A percentile compares a stretch with the other conserved stretches of the same genome.
Conservation (phyloP, 257 asterid species). For the Echium plantagineum region DNA sequence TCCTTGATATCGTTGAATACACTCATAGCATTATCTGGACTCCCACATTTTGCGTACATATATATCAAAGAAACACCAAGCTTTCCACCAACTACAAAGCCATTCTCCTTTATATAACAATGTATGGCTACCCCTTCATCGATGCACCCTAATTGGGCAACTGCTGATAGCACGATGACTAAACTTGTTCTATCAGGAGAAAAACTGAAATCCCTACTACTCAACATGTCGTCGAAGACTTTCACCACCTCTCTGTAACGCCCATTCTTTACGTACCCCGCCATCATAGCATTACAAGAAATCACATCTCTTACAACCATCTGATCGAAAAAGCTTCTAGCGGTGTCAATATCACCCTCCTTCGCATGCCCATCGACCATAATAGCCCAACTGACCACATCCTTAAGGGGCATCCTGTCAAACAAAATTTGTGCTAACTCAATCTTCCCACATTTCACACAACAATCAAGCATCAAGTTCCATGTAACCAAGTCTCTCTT, state of each 20-base stretch:
- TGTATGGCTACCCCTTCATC: slow-evolving; percentile 50
- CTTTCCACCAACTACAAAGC: slow-evolving; percentile 36
- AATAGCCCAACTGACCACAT: slow-evolving; percentile 67
- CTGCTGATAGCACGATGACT: slow-evolving; percentile 63
- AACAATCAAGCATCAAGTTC: slow-evolving; percentile 72
- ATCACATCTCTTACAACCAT: slow-evolving; percentile 73
- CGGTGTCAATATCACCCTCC: slow-evolving; percentile 41
- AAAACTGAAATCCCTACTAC: slow-evolving; percentile 22
- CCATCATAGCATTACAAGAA: slow-evolving; percentile 87
- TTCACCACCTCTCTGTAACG: slow-evolving; percentile 44
- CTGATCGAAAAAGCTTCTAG: slow-evolving; percentile 50
- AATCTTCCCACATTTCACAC: slow-evolving; percentile 48
- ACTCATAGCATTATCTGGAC: slow-evolving; percentile 40
- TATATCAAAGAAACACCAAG: slow-evolving; percentile 65
- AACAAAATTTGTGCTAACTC: slow-evolving; percentile 43
- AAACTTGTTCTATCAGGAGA: slow-evolving; percentile 56
- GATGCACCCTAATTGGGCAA: slow-evolving; percentile 48
- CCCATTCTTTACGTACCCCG: slow-evolving; percentile 58
- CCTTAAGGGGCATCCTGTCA: slow-evolving; percentile 47
- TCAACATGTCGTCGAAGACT: slow-evolving; percentile 51
- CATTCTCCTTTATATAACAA: slow-evolving; percentile 29
- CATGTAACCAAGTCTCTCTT: slow-evolving; percentile 70
- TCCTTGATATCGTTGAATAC: slow-evolving; percentile 41
- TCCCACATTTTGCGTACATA: slow-evolving; percentile 89
- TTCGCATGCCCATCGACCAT: slow-evolving; percentile 73